Conservation (phyloP, 495 filamentous ascomycete genomes). For the Aspergillus sclerotioniger region DNA sequence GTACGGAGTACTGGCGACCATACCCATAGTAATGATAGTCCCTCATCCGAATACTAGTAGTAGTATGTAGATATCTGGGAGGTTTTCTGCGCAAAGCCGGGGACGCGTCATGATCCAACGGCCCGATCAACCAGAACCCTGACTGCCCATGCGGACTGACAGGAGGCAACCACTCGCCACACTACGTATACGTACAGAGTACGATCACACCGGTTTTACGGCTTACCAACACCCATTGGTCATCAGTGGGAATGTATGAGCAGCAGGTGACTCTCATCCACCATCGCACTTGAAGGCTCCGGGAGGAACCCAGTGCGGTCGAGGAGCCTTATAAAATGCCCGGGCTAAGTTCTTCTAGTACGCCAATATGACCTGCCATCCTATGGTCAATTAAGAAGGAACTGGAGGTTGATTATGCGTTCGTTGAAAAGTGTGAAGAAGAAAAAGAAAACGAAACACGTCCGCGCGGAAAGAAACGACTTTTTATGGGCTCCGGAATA, state of each 20-base stretch:
- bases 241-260: constrained; percentile 32
- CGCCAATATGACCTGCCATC: constrained; percentile 57
- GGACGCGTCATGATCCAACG: too few relatives aligned
- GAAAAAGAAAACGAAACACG: constrained; percentile 23
- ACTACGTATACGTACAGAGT: too few relatives aligned
- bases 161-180: too few relatives aligned
- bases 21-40: too few relatives aligned
- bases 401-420: constrained; percentile 58
- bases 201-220: too few relatives aligned
- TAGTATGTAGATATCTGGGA: too few relatives aligned
- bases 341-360: constrained; percentile 41
- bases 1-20: too few relatives aligned
- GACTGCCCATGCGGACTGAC: too few relatives aligned
- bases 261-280: constrained; percentile 43
- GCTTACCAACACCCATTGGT: neutral
- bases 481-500: neutral
- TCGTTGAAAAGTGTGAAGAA: constrained; percentile 48
- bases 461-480: neutral
- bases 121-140: too few relatives aligned
- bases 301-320: constrained; percentile 28
- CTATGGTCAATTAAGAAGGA: constrained; percentile 30
- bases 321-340: constrained; percentile 30
- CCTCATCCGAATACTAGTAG: too few relatives aligned
- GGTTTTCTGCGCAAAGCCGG: too few relatives aligned
- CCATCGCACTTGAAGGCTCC: constrained; percentile 32